Evolutionary conservation across 305 asterid genomes (phyloP).

Genomic region (Rubia balearica): DNA sequence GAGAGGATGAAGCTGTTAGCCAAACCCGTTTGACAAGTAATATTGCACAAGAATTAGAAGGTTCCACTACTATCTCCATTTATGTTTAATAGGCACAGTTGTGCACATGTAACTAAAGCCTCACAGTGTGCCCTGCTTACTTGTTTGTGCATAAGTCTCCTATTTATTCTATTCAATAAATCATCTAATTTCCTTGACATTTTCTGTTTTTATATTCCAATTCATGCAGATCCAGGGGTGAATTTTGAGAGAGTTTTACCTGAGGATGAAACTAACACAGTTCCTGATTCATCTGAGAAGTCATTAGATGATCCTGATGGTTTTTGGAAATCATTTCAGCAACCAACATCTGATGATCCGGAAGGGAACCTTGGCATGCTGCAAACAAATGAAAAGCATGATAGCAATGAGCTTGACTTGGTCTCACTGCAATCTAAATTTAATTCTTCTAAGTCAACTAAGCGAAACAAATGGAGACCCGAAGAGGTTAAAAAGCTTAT

Average conservation of each 20-base stretch:
- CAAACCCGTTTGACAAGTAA: slow-evolving; percentile 29
- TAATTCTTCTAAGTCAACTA: slow-evolving; percentile 45
- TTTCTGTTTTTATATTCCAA: slow-evolving; percentile 8
- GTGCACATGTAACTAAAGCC: not conserved
- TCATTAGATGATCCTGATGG: slow-evolving; percentile 31
- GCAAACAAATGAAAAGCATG: slow-evolving; percentile 29
- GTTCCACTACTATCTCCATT: slow-evolving; percentile 28
- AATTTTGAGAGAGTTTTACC: slow-evolving; percentile 27
- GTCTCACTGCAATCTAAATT: slow-evolving; percentile 31
- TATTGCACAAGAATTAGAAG: slow-evolving; percentile 42
- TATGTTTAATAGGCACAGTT: slow-evolving; percentile 7
- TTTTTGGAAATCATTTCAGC: slow-evolving; percentile 42
- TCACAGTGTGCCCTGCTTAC: not conserved
- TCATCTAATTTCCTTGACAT: slow-evolving; percentile 8
- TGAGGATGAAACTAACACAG: slow-evolving; percentile 36
- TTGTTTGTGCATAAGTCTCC: not conserved
- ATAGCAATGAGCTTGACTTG: slow-evolving; percentile 36
- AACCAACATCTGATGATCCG: slow-evolving; percentile 24
- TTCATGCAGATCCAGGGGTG: slow-evolving; percentile 37
- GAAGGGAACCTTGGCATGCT: slow-evolving; percentile 26
- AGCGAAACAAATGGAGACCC: slow-evolving; percentile 85
- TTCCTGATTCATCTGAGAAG: slow-evolving; percentile 27
- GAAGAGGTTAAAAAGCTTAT: slow-evolving; percentile 82
- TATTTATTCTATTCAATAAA: not conserved
- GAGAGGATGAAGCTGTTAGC: slow-evolving; percentile 41